Evolutionary conservation across 495 filamentous ascomycete genomes (phyloP).

Genomic region (Penicillium roqueforti): DNA sequence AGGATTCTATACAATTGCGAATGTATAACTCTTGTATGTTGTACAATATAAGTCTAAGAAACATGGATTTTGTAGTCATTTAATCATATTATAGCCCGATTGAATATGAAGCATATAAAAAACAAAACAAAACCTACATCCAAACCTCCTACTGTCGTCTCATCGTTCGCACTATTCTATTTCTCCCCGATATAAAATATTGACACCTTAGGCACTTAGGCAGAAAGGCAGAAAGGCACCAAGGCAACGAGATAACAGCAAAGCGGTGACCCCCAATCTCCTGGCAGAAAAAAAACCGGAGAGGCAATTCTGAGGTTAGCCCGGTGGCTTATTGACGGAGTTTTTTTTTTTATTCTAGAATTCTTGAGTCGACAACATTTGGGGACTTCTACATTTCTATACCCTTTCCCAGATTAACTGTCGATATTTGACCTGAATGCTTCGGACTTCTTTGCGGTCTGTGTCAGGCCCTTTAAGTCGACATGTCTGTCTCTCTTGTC

Average conservation of each 20-base stretch:
- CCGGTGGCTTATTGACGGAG: neutral
- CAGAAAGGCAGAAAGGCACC: no score
- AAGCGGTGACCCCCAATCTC: slow-evolving; percentile 14
- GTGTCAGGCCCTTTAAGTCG: slow-evolving; percentile 36
- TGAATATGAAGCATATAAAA: neutral
- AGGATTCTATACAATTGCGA: neutral
- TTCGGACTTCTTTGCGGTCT: slow-evolving; percentile 41
- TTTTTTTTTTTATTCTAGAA: neutral
- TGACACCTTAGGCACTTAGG: neutral
- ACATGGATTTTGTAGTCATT: neutral
- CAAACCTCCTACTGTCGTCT: neutral
- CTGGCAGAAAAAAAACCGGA: slow-evolving; percentile 23
- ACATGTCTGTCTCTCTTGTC: slow-evolving; percentile 38
- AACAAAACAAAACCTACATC: neutral
- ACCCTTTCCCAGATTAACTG: slow-evolving; percentile 4
- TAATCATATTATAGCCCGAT: neutral
- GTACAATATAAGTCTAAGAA: neutral
- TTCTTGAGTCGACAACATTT: neutral
- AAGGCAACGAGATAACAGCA: neutral
- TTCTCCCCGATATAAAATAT: no score
- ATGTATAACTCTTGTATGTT: neutral
- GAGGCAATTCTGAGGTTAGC: slow-evolving; percentile 3
- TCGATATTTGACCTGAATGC: slow-evolving; percentile 29
- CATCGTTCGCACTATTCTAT: no score
- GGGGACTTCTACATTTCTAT: neutral